Base-by-base conservation (phyloP, 116 monocot species). In the Trichopus zeylanicus region DNA sequence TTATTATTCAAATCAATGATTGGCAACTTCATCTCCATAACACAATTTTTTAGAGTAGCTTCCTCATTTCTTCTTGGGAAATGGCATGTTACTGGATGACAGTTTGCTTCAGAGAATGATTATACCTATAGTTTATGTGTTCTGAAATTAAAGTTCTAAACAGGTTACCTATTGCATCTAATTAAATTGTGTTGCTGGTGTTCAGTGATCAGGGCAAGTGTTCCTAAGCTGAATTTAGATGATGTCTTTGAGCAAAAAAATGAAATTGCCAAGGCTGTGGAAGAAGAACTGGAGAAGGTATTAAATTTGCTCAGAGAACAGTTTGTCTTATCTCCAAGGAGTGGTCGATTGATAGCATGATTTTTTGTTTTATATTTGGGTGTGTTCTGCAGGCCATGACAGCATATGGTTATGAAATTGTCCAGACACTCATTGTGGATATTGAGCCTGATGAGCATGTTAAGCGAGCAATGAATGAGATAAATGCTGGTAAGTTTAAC, bases 181-280 rank as follows among this genome's bases (percentile, higher is more conserved):
- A 49, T 49, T 16, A 24, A 24, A 22, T 22, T 49, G 4, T 49
- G n/a, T n/a, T n/a, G 3, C 29, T 57, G 25, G 51, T 51, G 10
- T 61, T 55, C 54, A 76, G 76, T 77, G 22, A 77, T 71, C 60
- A 71, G 76, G 25, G 66, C 76, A 47, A 77, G 61, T 51, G 66
- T 77, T 27, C 76, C 76, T 31, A 77, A 71, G 37, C 31, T 71
- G 62, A 56, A 66, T 2, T 21, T 77, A 28, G 76, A 77, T 66
- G 76, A 77, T 61, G 66, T 59, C 20, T 77, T 77, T 32, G 66
- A 71, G 39, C 76, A 76, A 60, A 76, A 76, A 55, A 76, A 70
- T 26, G 70, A 66, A 24, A 76, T 71, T 19, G 76, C 71, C 2
- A 77, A 62, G 61, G 34, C 70, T 55, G 76, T 76, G 16, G 76